phyloP scores from a whole-genome alignment of 2,329 filamentous ascomycete species.

The Penicillium palitans region DNA sequence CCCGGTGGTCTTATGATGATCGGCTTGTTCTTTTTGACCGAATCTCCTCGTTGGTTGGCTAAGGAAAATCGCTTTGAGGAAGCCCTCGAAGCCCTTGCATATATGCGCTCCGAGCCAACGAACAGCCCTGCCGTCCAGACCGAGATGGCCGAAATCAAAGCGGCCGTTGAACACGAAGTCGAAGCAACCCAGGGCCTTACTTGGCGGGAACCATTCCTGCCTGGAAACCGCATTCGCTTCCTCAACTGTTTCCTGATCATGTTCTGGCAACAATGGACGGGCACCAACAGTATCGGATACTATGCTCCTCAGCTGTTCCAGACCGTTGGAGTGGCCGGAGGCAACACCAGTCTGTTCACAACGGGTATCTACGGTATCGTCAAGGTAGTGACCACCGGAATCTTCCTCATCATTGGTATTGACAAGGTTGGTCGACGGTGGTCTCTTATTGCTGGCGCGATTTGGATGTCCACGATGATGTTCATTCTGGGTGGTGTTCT shows the following conservation, averaged over 20 bases:
- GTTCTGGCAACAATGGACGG: slow-evolving; percentile 74
- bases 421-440: slow-evolving; percentile 78
- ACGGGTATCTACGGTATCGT: slow-evolving; percentile 56
- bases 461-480: slow-evolving; percentile 81
- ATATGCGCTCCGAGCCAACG: slow-evolving; percentile 70
- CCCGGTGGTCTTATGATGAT: slow-evolving; percentile 59
- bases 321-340: slow-evolving; percentile 71
- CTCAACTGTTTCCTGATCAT: slow-evolving; percentile 72
- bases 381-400: slow-evolving; percentile 73
- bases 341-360: slow-evolving; percentile 79
- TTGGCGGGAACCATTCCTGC: slow-evolving; percentile 63
- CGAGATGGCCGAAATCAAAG: slow-evolving; percentile 81
- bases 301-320: slow-evolving; percentile 49
- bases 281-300: slow-evolving; percentile 81
- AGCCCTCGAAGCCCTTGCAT: slow-evolving; percentile 63
- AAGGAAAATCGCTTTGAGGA: slow-evolving; percentile 68
- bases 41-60: slow-evolving; percentile 83
- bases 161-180: slow-evolving; percentile 71
- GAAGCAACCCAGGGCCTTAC: slow-evolving; percentile 61
- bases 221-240: slow-evolving; percentile 62
- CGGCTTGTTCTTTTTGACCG: slow-evolving; percentile 65
- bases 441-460: slow-evolving; percentile 74
- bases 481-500: slow-evolving; percentile 76
- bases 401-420: slow-evolving; percentile 87
- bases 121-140: slow-evolving; percentile 73